phyloP scores from a whole-genome alignment of 352 stramenopile genomes.

The Phytophthora tentaculata region DNA sequence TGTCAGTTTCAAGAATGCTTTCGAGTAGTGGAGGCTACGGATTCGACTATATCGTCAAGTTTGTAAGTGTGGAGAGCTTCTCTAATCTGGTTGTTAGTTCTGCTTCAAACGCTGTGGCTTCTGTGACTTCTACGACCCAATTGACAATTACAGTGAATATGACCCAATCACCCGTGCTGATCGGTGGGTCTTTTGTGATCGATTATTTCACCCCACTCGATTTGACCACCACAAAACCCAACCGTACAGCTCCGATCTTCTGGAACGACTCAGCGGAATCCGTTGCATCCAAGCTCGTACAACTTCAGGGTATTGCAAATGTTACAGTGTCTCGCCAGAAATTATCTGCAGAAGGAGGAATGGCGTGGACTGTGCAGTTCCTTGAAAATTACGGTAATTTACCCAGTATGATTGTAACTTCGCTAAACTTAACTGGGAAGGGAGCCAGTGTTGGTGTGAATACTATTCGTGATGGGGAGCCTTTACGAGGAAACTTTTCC shows the following conservation, averaged over 20 bases:
- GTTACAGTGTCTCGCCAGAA: slow-evolving; percentile 45
- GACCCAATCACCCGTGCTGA: slow-evolving; percentile 43
- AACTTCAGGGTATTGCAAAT: slow-evolving; percentile 60
- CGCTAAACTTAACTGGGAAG: slow-evolving; percentile 62
- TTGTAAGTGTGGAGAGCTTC: slow-evolving; percentile 59
- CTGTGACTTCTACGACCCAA: slow-evolving; percentile 6
- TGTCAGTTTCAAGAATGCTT: slow-evolving; percentile 26
- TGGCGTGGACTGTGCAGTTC: slow-evolving; percentile 76
- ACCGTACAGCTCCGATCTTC: slow-evolving; percentile 35
- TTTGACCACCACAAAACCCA: slow-evolving; percentile 33
- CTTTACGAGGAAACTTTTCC: slow-evolving; percentile 52
- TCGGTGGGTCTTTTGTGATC: slow-evolving; percentile 58
- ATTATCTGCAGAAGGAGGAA: slow-evolving; percentile 60
- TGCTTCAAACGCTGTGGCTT: slow-evolving; percentile 21
- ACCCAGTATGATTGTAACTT: slow-evolving; percentile 34
- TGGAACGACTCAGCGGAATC: slow-evolving; percentile 56
- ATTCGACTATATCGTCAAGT: slow-evolving; percentile 58
- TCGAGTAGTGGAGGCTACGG: slow-evolving; percentile 38
- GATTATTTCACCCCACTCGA: slow-evolving; percentile 58
- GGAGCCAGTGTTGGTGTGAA: slow-evolving; percentile 38
- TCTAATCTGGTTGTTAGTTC: slow-evolving; percentile 33
- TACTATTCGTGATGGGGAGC: slow-evolving; percentile 55
- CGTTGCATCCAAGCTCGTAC: slow-evolving; percentile 40
- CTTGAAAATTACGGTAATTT: slow-evolving; percentile 67
- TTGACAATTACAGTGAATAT: slow-evolving; percentile 32